These are phyloP conservation scores for Petunia axillaris DNA, from an alignment of 257 asterid genomes.

Conservation along the genomic window DNA sequence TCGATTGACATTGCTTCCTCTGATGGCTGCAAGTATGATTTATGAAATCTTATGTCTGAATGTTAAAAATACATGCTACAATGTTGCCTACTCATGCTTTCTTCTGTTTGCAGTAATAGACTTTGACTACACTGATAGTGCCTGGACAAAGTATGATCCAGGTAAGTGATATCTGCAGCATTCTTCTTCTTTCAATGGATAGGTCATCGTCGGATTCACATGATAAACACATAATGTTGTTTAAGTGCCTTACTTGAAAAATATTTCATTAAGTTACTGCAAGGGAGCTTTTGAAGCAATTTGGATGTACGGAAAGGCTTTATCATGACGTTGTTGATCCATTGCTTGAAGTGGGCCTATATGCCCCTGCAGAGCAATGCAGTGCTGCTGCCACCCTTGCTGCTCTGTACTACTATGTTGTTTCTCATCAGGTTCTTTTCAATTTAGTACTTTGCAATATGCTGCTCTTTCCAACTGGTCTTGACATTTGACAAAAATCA, in stretches of 20 bases:
- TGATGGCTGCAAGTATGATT: constrained; percentile 63
- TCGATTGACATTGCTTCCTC: constrained; percentile 57
- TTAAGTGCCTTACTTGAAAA: constrained; percentile 24
- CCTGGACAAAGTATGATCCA: constrained; percentile 64
- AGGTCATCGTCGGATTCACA: not conserved
- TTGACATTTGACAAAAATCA: not conserved
- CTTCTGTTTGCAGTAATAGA: constrained; percentile 59
- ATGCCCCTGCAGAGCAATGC: constrained; percentile 65
- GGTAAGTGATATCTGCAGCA: constrained; percentile 39
- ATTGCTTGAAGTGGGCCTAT: constrained; percentile 64
- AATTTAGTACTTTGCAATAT: not conserved
- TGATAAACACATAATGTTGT: constrained; percentile 24
- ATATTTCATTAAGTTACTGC: constrained; percentile 56
- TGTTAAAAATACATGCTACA: not conserved
- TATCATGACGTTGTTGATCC: constrained; percentile 50
- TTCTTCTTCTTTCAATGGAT: not conserved
- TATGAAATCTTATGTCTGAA: constrained; percentile 17
- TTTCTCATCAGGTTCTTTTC: constrained; percentile 59
- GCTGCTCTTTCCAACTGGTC: not conserved
- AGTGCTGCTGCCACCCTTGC: constrained; percentile 69
- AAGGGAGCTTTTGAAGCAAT: constrained; percentile 63
- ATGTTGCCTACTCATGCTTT: not conserved
- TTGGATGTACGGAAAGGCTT: constrained; percentile 65
- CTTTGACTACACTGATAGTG: constrained; percentile 63
- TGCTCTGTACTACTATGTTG: constrained; percentile 50